phyloP scores from a whole-genome alignment of 371 early-diverging fungal genomes.

The Rhizopus sp. region DNA sequence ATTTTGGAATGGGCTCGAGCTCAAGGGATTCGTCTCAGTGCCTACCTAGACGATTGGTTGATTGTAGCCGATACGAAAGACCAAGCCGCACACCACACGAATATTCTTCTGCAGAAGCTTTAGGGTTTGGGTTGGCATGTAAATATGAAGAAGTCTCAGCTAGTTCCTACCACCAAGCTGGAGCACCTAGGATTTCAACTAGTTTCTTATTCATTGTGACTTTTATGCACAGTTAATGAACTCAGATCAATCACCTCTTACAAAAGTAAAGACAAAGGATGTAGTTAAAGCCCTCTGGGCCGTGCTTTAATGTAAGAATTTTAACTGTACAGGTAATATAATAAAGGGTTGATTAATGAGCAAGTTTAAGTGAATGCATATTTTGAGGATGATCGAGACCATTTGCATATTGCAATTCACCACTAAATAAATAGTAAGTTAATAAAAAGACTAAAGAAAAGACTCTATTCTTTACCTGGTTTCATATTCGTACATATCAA shows the following conservation, averaged over 20 bases:
- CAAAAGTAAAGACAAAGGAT: too few relatives aligned
- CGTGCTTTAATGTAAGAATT: background rate
- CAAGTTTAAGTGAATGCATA: slow-evolving; percentile 46
- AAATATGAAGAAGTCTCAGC: slow-evolving; percentile 11
- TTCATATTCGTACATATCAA: slow-evolving; percentile 97
- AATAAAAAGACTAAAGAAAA: slow-evolving; percentile 1
- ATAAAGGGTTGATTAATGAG: slow-evolving; percentile 5
- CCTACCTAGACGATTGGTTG: slow-evolving; percentile 33
- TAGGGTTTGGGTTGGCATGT: slow-evolving; percentile 6
- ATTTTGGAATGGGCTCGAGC: slow-evolving; percentile 31
- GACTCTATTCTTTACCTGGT: slow-evolving; percentile 35
- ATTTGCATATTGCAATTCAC: slow-evolving; percentile 27
- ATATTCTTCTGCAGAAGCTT: too few relatives aligned
- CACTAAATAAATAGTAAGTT: slow-evolving; percentile 7
- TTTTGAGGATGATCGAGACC: slow-evolving; percentile 32
- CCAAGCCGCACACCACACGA: too few relatives aligned
- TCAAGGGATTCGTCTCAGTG: slow-evolving; percentile 22
- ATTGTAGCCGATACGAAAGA: slow-evolving; percentile 2
- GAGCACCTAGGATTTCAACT: slow-evolving; percentile 23
- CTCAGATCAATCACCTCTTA: too few relatives aligned
- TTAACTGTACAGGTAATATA: background rate
- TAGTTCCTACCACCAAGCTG: slow-evolving; percentile 8
- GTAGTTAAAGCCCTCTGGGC: too few relatives aligned
- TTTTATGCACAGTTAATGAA: too few relatives aligned
- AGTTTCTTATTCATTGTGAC: background rate